A percentile compares a stretch with the other conserved stretches of the same genome.
phyloP scores from a whole-genome alignment of 179 eudicot genomes.

The Drosera spatulata region DNA sequence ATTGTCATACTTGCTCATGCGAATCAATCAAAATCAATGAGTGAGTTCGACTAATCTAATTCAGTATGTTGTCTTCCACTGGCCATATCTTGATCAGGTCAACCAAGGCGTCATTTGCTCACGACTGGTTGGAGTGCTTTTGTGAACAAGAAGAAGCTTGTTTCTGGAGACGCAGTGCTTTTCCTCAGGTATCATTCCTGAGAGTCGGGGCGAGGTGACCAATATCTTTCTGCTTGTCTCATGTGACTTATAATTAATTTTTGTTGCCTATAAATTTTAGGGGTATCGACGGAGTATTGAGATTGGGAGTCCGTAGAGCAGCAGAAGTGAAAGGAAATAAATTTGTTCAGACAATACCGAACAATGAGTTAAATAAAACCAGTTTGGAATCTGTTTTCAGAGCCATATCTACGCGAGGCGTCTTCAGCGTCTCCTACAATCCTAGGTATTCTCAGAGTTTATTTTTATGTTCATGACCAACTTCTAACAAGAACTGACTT shows the following conservation, averaged over 20 bases:
- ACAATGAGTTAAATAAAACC: slow-evolving; percentile 27
- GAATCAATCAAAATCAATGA: too few species aligned
- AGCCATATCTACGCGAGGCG: slow-evolving; percentile 42
- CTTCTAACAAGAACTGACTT: too few species aligned
- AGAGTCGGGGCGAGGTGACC: neutral
- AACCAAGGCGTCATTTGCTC: slow-evolving; percentile 88
- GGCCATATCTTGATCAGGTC: slow-evolving; percentile 38
- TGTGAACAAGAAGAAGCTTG: slow-evolving; percentile 89
- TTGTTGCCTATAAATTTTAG: slow-evolving; percentile 16
- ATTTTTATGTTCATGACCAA: neutral
- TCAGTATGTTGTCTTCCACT: neutral
- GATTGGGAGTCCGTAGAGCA: slow-evolving; percentile 82
- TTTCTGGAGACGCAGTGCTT: slow-evolving; percentile 93
- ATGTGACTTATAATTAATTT: too few species aligned
- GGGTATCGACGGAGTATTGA: slow-evolving; percentile 80
- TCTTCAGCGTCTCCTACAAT: slow-evolving; percentile 64
- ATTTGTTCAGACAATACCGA: slow-evolving; percentile 22
- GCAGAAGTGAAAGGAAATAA: slow-evolving; percentile 42
- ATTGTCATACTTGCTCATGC: too few species aligned
- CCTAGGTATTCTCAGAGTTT: slow-evolving; percentile 44
- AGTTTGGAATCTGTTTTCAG: slow-evolving; percentile 35
- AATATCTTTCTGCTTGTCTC: too few species aligned
- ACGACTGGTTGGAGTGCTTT: slow-evolving; percentile 99
- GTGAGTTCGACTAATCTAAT: neutral
- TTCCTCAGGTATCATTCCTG: slow-evolving; percentile 56